Conservation (phyloP, 345 rosid species). For the sweet orange (Citrus sinensis) region DVS_A1.0 CM039168.1:25295501-25296000, state of each 20-base stretch:
- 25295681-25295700: not conserved
- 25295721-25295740: not conserved
- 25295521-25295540: not conserved
- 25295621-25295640: too few species aligned
- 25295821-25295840: constrained; percentile 54
- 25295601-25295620: too few species aligned
- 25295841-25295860: constrained; percentile 80
- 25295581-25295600: too few species aligned
- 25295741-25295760: not conserved
- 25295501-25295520: not conserved
- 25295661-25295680: too few species aligned
- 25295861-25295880: constrained; percentile 78
- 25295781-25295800: constrained; percentile 76
- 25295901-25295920: constrained; percentile 72
- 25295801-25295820: constrained; percentile 67
- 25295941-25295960: constrained; percentile 71
- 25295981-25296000: constrained; percentile 67
- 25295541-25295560: too few species aligned
- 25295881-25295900: constrained; percentile 91
- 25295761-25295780: constrained; percentile 12
- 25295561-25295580: too few species aligned
- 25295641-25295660: too few species aligned
- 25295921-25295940: constrained; percentile 87
- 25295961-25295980: constrained; percentile 58
- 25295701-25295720: not conserved